phyloP scores from a whole-genome alignment of 768 basidiomycete genomes.

The Sistotremastrum suecicum region DNA sequence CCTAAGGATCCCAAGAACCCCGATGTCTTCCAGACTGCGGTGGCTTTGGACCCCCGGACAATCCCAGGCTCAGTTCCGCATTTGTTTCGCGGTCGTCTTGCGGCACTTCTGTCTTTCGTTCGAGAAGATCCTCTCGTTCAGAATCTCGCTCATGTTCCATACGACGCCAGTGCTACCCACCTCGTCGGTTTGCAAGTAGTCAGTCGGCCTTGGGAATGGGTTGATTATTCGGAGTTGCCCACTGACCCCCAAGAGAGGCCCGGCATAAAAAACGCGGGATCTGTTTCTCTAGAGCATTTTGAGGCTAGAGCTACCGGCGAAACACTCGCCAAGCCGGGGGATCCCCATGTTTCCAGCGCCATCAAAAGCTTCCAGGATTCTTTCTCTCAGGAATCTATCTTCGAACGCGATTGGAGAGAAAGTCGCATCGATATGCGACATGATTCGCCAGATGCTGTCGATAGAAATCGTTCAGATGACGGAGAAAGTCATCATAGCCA shows the following conservation, averaged over 20 bases:
- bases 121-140: slow-evolving; percentile 36
- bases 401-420: slow-evolving; percentile 68
- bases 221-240: slow-evolving; percentile 58
- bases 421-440: slow-evolving; percentile 35
- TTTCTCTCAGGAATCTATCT: slow-evolving; percentile 44
- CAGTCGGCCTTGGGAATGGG: slow-evolving; percentile 81
- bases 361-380: slow-evolving; percentile 55
- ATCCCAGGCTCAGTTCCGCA: slow-evolving; percentile 44
- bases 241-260: slow-evolving; percentile 22
- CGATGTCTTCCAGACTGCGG: slow-evolving; percentile 34
- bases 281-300: slow-evolving; percentile 61
- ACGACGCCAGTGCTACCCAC: slow-evolving; percentile 35
- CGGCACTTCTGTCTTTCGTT: slow-evolving; percentile 41
- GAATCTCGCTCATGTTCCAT: slow-evolving; percentile 44
- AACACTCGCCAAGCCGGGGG: slow-evolving; percentile 22
- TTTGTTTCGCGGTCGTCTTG: slow-evolving; percentile 43
- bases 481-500: background rate
- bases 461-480: background rate
- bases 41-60: slow-evolving; percentile 42
- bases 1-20: slow-evolving; percentile 41
- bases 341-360: slow-evolving; percentile 26
- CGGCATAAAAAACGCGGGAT: slow-evolving; percentile 49
- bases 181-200: slow-evolving; percentile 38
- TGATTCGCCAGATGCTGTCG: slow-evolving; percentile 16
- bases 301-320: slow-evolving; percentile 54